Evolutionary conservation across 345 rosid genomes (phyloP).

Genomic region (Trapa bicornis): DNA sequence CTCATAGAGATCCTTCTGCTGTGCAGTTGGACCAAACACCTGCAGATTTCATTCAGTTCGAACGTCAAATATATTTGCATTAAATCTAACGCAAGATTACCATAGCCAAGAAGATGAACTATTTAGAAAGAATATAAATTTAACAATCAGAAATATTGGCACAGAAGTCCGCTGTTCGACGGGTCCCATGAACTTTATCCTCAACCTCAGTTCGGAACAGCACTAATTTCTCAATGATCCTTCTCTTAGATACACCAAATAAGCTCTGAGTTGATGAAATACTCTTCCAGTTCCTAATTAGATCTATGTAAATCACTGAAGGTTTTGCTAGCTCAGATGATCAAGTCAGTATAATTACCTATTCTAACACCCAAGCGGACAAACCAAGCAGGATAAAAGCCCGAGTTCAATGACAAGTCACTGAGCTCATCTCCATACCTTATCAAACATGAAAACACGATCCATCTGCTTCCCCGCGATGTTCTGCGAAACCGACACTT

Average conservation of each 20-base stretch:
- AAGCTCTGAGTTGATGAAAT: not conserved
- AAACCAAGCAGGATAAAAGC: not conserved
- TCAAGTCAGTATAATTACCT: not conserved
- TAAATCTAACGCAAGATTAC: no score
- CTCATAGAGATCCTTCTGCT: constrained; percentile 81
- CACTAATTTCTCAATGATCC: not conserved
- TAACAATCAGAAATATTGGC: no score
- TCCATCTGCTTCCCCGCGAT: constrained; percentile 94
- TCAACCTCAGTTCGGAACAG: not conserved
- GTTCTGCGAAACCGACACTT: constrained; percentile 86
- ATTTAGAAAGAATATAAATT: no score
- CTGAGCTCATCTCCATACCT: constrained; percentile 25
- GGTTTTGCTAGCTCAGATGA: not conserved
- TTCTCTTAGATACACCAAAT: not conserved
- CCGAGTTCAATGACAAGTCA: not conserved
- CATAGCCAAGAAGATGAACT: not conserved
- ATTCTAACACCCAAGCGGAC: not conserved
- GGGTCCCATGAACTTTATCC: not conserved
- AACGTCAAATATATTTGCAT: no score
- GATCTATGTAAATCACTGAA: not conserved
- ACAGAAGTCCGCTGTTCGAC: no score
- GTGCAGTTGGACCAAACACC: constrained; percentile 96
- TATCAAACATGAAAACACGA: constrained; percentile 90
- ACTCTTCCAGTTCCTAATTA: not conserved
- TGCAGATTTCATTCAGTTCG: constrained; percentile 10